Evolutionary conservation across 768 basidiomycete genomes (phyloP).

Genomic region (Daedalea quercina): DNA sequence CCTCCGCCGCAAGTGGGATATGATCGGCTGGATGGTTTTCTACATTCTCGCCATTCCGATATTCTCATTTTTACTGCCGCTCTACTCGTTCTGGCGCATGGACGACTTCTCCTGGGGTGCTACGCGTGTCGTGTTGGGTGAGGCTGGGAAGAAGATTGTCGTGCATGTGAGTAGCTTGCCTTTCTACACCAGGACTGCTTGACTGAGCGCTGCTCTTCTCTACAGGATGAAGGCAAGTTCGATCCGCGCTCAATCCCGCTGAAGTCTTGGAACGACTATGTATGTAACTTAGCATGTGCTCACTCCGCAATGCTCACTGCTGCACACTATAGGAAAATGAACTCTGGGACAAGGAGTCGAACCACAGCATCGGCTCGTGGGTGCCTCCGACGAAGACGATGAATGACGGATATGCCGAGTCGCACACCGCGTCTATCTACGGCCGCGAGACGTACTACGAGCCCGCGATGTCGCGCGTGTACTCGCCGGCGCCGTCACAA

Average conservation of each 20-base stretch:
- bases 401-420: conserved; percentile 72
- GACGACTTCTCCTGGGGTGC: conserved; percentile 97
- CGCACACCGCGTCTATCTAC: conserved; percentile 73
- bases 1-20: conserved; percentile 93
- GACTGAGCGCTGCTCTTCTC: conserved; percentile 3
- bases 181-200: neutral
- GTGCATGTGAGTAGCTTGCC: conserved; percentile 63
- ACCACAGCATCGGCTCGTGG: conserved; percentile 93
- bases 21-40: conserved; percentile 97
- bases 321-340: conserved; percentile 68
- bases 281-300: conserved; percentile 30
- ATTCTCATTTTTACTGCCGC: conserved; percentile 88
- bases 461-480: conserved; percentile 43
- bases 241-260: conserved; percentile 90
- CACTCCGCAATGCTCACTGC: neutral
- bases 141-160: conserved; percentile 88
- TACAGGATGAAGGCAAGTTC: conserved; percentile 94
- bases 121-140: conserved; percentile 89
- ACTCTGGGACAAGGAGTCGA: conserved; percentile 95
- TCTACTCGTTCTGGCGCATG: conserved; percentile 98
- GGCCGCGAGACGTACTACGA: conserved; percentile 88
- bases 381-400: conserved; percentile 68
- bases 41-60: conserved; percentile 92
- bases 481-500: conserved; percentile 74
- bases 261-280: conserved; percentile 96